A percentile compares a stretch with the other conserved stretches of the same genome.
These are phyloP conservation scores for Guyanaporus albipodus DNA, from an alignment of 768 basidiomycete genomes.

Conservation along the genomic window DNA sequence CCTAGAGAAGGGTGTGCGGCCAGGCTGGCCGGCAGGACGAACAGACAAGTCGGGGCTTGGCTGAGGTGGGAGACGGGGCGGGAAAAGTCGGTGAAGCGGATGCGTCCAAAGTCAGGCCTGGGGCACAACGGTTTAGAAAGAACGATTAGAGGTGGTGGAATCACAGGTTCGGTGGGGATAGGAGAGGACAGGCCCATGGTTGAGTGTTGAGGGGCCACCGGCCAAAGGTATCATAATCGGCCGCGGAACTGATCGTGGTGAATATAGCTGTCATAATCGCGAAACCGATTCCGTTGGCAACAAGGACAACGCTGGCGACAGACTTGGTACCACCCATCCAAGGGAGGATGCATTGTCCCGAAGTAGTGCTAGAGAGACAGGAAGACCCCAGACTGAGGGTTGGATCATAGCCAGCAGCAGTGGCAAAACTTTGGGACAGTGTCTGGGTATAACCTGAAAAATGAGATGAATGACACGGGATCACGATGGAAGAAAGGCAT, in stretches of 20 bases:
- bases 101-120: conserved; percentile 13
- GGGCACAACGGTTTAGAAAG: conserved; percentile 5
- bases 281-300: conserved; percentile 77
- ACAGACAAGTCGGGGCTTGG: neutral
- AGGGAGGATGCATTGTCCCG: conserved; percentile 73
- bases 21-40: conserved; percentile 5
- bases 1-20: conserved; percentile 9
- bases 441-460: conserved; percentile 65
- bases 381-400: conserved; percentile 64
- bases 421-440: conserved; percentile 67
- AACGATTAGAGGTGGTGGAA: conserved; percentile 20
- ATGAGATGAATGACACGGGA: conserved; percentile 11
- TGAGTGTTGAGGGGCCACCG: conserved; percentile 80
- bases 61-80: conserved; percentile 9
- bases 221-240: conserved; percentile 50
- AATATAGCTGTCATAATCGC: conserved; percentile 79
- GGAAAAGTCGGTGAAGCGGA: conserved; percentile 30
- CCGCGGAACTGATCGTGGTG: conserved; percentile 61
- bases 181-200: no score
- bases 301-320: conserved; percentile 71
- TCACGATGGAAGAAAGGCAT: conserved; percentile 11
- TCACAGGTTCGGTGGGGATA: conserved; percentile 10
- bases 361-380: conserved; percentile 52
- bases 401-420: conserved; percentile 72
- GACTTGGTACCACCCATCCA: conserved; percentile 73